Evolutionary conservation across 192 early-diverging fungal genomes (phyloP).

Genomic region (Spizellomyces sp.): DNA sequence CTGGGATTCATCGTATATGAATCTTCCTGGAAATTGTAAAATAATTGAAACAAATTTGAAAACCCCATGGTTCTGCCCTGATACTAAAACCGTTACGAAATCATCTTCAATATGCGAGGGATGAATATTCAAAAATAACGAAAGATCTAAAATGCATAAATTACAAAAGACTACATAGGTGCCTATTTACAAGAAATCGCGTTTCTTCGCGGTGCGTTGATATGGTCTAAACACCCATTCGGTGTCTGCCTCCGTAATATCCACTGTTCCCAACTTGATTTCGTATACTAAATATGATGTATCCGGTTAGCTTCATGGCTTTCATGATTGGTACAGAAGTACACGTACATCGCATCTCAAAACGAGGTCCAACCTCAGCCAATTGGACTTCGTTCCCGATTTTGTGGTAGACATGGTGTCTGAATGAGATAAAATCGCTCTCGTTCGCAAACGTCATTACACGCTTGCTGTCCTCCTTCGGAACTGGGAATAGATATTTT

Average conservation of each 20-base stretch:
- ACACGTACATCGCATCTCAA: conserved; percentile 88
- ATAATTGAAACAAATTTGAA: too few species aligned
- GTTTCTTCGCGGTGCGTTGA: conserved; percentile 47
- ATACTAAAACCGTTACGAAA: too few species aligned
- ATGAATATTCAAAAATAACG: too few species aligned
- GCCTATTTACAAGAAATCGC: conserved; percentile 34
- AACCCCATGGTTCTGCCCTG: too few species aligned
- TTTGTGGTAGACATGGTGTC: conserved; percentile 96
- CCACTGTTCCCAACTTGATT: conserved; percentile 93
- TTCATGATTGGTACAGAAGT: background rate
- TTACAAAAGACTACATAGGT: background rate
- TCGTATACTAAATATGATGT: conserved; percentile 71
- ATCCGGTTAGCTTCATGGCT: background rate
- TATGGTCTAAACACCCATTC: conserved; percentile 97
- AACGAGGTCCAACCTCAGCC: conserved; percentile 96
- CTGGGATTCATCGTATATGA: too few species aligned
- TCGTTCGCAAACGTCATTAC: conserved; percentile 98
- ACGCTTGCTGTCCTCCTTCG: conserved; percentile 92
- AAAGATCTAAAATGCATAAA: too few species aligned
- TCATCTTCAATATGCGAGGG: too few species aligned
- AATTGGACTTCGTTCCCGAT: conserved; percentile 89
- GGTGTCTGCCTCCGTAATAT: conserved; percentile 90
- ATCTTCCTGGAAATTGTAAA: too few species aligned
- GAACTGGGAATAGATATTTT: conserved; percentile 97
- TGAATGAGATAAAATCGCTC: conserved; percentile 94